Percentiles rank a stretch among this genome's conserved stretches.
Evolutionary conservation across 2,329 filamentous ascomycete species (phyloP).

Genomic region (Sclerotinia nivalis): DNA sequence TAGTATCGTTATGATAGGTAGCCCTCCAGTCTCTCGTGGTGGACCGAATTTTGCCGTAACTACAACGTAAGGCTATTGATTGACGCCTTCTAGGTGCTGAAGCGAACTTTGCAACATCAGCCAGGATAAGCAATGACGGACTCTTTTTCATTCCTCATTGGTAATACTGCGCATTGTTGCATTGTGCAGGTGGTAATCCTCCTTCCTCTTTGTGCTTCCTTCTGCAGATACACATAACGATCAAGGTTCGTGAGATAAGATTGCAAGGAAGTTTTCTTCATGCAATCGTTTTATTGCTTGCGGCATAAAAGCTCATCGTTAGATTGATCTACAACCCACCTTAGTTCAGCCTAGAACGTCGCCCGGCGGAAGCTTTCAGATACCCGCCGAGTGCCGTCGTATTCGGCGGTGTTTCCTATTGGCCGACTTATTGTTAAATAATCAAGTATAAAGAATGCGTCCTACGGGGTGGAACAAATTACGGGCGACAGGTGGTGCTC

Average conservation of each 20-base stretch:
- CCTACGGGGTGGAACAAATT: not conserved
- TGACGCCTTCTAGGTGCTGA: conserved; percentile 12
- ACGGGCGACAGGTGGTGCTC: not conserved
- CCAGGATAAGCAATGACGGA: not conserved
- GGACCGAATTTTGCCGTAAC: not conserved
- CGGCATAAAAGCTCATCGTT: not conserved
- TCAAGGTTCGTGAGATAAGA: not conserved
- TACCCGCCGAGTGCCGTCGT: conserved; percentile 5
- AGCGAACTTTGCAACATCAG: conserved; percentile 9
- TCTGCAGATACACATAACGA: not conserved
- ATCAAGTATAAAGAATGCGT: not conserved
- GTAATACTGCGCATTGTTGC: not conserved
- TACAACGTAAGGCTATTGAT: not conserved
- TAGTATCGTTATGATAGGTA: not conserved
- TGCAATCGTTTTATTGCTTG: not conserved
- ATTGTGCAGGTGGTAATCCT: not conserved
- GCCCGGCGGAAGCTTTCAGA: conserved; percentile 1
- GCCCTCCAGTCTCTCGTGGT: not conserved
- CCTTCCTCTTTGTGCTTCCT: not conserved
- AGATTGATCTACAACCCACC: not conserved
- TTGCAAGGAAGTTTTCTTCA: not conserved
- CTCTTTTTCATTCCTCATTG: not conserved
- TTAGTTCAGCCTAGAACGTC: not conserved
- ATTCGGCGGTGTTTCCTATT: not conserved
- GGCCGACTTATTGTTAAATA: not conserved